Base-by-base conservation (phyloP, 2,329 filamentous ascomycete genomes). In the Metarhizium anisopliae region DNA sequence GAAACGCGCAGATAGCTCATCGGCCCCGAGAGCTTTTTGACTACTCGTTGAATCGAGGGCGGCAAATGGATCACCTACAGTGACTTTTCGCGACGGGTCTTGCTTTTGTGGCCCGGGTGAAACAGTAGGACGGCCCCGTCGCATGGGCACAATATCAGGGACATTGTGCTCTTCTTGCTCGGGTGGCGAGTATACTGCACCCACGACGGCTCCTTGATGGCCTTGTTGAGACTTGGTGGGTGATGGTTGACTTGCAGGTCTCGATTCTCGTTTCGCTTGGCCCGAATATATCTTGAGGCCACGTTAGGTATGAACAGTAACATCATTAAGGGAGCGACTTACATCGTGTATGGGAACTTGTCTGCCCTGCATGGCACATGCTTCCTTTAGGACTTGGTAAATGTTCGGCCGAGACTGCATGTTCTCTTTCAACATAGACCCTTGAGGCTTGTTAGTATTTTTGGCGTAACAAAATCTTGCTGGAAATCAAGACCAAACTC, bases 91-190 rank as follows among this genome's bases (percentile, higher is more conserved):
- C 4, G 59, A 87, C 5, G 89, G 63, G 75, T 86, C 54, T 80
- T 81, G 73, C 64, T 58, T 75, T 63, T 63, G 77, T 30, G 63
- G 61, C 30, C 68, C 64, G 20, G 74, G 72, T 8, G 72, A 68
- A 16, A 74, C 66, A 5, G 69, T 70, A 29, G 77, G 72, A 18
- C 91, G 88, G 4, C 94, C 94, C 72, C 94, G 82, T 58, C 94
- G 83, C 94, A 97, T 97, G 0, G 93, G 94, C 42, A 89, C 85
- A 59, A 99, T 90, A 29, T 96, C 90, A 8, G 94, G 94, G 55
- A 97, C 85, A 8, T 80, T 76, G 62, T 87, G 83, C 54, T 87
- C 82, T 61, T 87, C 81, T 55, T 87, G 83, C 30, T 83, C 74
- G 2, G 87, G 84, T n/a, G 88, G 84, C 6, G 90, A 83, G 64